Evolutionary conservation across 2,329 filamentous ascomycete genomes (phyloP), one percentile per base, ranked within the genome.

Genomic region (Emydomyces testavorans): DNA sequence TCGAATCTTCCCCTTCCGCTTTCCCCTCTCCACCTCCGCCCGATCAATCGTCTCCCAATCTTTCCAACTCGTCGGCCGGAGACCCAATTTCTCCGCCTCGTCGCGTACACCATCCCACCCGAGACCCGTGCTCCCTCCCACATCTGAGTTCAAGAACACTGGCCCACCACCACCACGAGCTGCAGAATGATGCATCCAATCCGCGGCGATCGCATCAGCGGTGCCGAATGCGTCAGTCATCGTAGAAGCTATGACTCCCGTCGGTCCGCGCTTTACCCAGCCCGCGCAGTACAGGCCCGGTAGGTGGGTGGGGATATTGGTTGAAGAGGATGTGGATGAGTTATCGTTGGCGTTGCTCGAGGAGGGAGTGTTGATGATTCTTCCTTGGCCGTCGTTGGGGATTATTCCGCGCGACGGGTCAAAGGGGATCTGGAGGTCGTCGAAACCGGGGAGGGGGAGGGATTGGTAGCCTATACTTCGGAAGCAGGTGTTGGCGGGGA

Each of bases 381-480:
- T 79, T 0, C 92, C 92, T 26, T 78, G 68, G 1, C 81, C 77
- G 61, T 95, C 89, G 58, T 95, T 94, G 31, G 78, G 79, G 39
- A 98, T 83, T 16, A 90, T 75, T 3, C 90, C 92, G 2, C 76
- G 75, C 6, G 71, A 70, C 1, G 76, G 65, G 61, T 96, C 81
- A 59, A 98, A 98, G 6, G 80, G 78, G 36, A 95, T 79, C 1
- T 81, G 82, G 0, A 90, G 68, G 3, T 83, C 77, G 1, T 72
- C 65, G 54, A 96, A 82, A 0, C 87, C 90, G 0, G 79, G 75
- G 0, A 98, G 69, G 0, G 86, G 73, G 26, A 82, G 75, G 0
- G 88, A 89, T 57, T 86, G 87, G 69, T 98, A 98, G 5, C 92
- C 92, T 36, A 98, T 89, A n/a, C 87, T 94, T 15, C 88, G 80